Evolutionary conservation across 805 yeast species (phyloP), one percentile per base, ranked within the genome.

Genomic region (Candida ipomoeae): DNA sequence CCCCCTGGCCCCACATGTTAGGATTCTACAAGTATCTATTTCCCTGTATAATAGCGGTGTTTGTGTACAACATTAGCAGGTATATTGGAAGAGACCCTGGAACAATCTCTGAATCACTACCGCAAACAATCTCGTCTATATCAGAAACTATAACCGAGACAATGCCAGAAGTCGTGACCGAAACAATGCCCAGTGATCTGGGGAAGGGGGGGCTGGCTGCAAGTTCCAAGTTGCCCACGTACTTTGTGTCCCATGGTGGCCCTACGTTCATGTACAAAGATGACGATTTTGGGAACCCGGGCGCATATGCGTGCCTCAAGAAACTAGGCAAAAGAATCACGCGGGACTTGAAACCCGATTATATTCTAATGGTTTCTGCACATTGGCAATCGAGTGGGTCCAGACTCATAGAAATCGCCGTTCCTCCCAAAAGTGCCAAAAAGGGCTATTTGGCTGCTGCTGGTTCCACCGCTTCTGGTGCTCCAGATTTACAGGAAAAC

Each of bases 171-270:
- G 29, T 11, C 11, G 1, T 8, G 4, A 26, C 29, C 2, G 29
- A 26, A 26, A 26, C 13, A 26, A 26, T 26, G 29, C 1, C 29
- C 29, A 23, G 10, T 1, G 13, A 8, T 26, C 11, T 26, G 29
- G 29, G 29, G 11, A 26, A 26, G 5, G 11, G 11, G 29, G 29
- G 4, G 29, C 29, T 8, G 11, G 5, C 4, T 1, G 11, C 29
- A 26, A 8, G 11, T 3, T 26, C 11, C 29, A 26, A 26, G 8
- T 8, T 65, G 17, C 92, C 94, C 6, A 78, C 82, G 1, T 85
- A 69, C 62, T 88, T 87, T 64, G 62, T 86, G 40, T 82, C 89
- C n/a, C 95, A 87, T 67, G 95, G 95, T 6, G 94, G 91, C 0
- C 95, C 95, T 6, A 82, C 87, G 1, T 85, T 87, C 63, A 79